Conservation (phyloP, 768 basidiomycete genomes). For the Hysterangium stoloniferum region DNA sequence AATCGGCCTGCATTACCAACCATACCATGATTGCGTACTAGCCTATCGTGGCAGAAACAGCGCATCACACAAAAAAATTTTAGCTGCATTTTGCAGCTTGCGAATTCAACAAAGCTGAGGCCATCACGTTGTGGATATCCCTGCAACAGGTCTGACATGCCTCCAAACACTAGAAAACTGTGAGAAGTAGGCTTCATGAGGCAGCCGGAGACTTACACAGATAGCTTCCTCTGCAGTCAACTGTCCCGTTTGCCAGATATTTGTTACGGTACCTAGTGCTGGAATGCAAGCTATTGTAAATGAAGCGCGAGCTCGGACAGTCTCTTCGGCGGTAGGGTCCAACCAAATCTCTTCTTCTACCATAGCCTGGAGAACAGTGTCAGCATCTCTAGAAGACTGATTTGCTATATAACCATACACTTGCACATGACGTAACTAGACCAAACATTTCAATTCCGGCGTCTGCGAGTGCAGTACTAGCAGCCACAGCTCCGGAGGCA, state of each 20-base stretch:
- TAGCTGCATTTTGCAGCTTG: too few relatives aligned
- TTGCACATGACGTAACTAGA: constrained; percentile 76
- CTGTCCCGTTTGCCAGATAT: constrained; percentile 77
- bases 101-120: too few relatives aligned
- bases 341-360: constrained; percentile 57
- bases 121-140: too few relatives aligned
- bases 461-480: constrained; percentile 84
- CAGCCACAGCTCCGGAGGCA: constrained; percentile 80
- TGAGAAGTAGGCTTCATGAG: too few relatives aligned
- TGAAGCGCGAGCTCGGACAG: constrained; percentile 46
- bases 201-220: constrained; percentile 36
- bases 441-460: constrained; percentile 91
- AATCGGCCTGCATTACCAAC: too few relatives aligned
- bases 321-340: constrained; percentile 75
- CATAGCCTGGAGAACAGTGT: constrained; percentile 36
- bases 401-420: constrained; percentile 38
- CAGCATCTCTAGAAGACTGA: constrained; percentile 12
- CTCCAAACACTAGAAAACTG: too few relatives aligned
- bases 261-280: constrained; percentile 75
- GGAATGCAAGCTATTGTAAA: constrained; percentile 83
- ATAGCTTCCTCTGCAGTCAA: constrained; percentile 46
- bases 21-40: too few relatives aligned
- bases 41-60: too few relatives aligned
- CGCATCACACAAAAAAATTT: too few relatives aligned
- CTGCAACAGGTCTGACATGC: too few relatives aligned